Evolutionary conservation across 257 asterid genomes (phyloP), one percentile per base, ranked within the genome.

Genomic region (Mitragyna speciosa): DNA sequence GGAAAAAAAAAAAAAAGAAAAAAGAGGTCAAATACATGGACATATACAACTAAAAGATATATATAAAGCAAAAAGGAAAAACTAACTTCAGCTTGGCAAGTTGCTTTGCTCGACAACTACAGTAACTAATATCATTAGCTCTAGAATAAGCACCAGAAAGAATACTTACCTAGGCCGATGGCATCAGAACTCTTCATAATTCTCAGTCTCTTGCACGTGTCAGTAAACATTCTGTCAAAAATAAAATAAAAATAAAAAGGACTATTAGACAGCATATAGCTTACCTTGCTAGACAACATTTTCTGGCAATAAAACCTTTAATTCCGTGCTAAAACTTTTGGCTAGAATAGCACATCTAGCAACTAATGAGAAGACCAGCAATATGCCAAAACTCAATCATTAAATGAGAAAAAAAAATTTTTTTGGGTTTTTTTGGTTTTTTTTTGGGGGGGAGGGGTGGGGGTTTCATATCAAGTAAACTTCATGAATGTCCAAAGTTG

Each of bases 131-230:
- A 3, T 1, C 52, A 28, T 16, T 12, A 56, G 5, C 19, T 45
- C 41, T 45, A 7, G 12, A 76, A 45, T 30, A 54, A 68, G 70
- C 52, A 78, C 63, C 4, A 79, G 22, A 9, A 65, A 22, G 63
- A 49, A 79, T 28, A 83, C 89, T 83, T 41, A 87, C 91, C 91
- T 15, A 87, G 79, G 77, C 91, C 91, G 52, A 87, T 87, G 68
- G 91, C 91, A 82, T 87, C 91, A 51, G 87, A 81, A 70, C 90
- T 76, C 75, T 87, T 87, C 87, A 85, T 87, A 76, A 87, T 87
- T 78, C 90, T 79, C 81, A 87, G 67, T 79, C 87, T 83, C 80
- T 85, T 87, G 81, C 91, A 87, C 12, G 91, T 85, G 61, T 82
- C 86, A 9, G 78, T 82, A 51, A 87, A 87, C 91, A 87, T 87